Evolutionary conservation across 1,284 basidiomycete species (phyloP), one percentile per base, ranked within the genome.

Genomic region (Apiotrichum veenhuisii): DNA sequence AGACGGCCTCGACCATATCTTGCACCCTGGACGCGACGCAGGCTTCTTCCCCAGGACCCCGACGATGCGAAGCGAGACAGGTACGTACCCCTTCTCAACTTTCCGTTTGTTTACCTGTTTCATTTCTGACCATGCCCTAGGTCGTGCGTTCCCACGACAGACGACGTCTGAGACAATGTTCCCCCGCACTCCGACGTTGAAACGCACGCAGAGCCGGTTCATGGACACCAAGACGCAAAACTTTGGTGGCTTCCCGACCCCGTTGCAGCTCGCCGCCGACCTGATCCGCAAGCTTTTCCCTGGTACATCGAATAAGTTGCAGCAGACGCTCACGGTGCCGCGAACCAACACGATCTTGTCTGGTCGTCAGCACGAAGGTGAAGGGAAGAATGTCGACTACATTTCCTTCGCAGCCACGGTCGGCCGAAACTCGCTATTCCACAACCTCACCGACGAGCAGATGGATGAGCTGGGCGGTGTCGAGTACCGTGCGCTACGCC

Each of bases 381-480:
- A 78, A 36, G 84, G 81, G 63, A 70, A 78, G 0, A 69, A 73
- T 43, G 91, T 90, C 1, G 82, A 87, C 1, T 98, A 97, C 73
- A 85, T 97, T 50, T 84, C 87, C 2, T 97, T 97, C 71, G 84
- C 89, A 42, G 88, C 89, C 0, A 77, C 84, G 14, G 90, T 95
- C 4, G 89, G 89, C 0, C 81, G 88, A 52, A 98, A 98, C 73
- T 95, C 91, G 23, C 80, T 83, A n/a, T 97, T 98, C 71, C 83
- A 85, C 49, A 80, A 83, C 41, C 77, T 97, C 52, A 89, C 87
- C 0, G 82, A 85, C 36, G 88, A 91, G 53, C 88, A 98, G 68
- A 80, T 91, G 64, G 89, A 95, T 61, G 92, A 97, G 75, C 80
- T 98, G 7, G 93, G 93, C 10, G 94, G 94, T 8, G 88, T 96